These are phyloP conservation scores for Spatholobus suberectus DNA, from an alignment of 306 rosid species.

Conservation along the genomic window DNA sequence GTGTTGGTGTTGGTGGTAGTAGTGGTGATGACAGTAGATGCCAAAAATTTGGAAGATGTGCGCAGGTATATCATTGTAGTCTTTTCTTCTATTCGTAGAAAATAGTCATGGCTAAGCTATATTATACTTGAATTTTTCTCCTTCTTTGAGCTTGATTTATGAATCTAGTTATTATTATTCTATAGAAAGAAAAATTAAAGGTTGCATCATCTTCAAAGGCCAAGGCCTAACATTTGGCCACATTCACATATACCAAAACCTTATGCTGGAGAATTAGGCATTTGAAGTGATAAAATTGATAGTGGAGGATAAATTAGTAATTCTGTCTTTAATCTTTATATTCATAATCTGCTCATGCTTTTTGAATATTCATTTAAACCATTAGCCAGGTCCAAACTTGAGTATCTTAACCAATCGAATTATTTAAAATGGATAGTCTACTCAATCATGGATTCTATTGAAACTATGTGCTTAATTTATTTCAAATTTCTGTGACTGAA, in stretches of 20 bases:
- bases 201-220: too few relatives aligned
- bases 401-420: conserved; percentile 17
- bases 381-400: not conserved
- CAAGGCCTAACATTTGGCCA: too few relatives aligned
- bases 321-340: too few relatives aligned
- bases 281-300: too few relatives aligned
- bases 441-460: conserved; percentile 12
- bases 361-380: too few relatives aligned
- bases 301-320: too few relatives aligned
- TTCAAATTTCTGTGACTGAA: conserved; percentile 27
- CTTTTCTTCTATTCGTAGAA: not conserved
- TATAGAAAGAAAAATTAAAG: too few relatives aligned
- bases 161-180: conserved; percentile 16
- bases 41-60: conserved; percentile 62
- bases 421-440: not conserved
- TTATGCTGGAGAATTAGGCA: too few relatives aligned
- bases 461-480: not conserved
- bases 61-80: conserved; percentile 52
- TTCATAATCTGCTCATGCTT: too few relatives aligned
- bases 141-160: conserved; percentile 5
- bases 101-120: not conserved
- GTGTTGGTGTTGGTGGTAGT: too few relatives aligned
- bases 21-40: too few relatives aligned
- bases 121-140: conserved; percentile 8
- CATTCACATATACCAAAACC: too few relatives aligned